Conservation (phyloP, 495 filamentous ascomycete species). For the Neurospora tetraspora region DNA sequence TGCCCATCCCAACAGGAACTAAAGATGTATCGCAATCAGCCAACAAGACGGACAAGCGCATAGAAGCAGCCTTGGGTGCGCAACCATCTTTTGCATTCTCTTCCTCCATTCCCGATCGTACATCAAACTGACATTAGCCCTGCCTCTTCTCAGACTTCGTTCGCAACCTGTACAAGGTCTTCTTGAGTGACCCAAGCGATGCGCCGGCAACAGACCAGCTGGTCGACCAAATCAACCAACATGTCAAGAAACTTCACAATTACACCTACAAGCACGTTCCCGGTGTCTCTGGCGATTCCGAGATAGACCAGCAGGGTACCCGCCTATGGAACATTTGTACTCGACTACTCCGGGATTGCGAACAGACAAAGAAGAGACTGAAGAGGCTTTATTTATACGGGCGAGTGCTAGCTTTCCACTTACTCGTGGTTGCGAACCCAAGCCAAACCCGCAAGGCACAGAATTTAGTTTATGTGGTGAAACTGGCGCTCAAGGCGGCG, state of each 20-base stretch:
- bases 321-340: slow-evolving; percentile 62
- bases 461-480: slow-evolving; percentile 48
- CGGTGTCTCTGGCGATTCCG: slow-evolving; percentile 14
- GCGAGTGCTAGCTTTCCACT: slow-evolving; percentile 57
- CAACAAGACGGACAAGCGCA: slow-evolving; percentile 5
- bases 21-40: background rate
- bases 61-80: slow-evolving; percentile 12
- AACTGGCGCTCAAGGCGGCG: slow-evolving; percentile 55
- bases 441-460: slow-evolving; percentile 14
- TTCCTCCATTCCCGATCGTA: background rate
- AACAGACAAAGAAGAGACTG: slow-evolving; percentile 1
- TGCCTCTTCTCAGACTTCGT: slow-evolving; percentile 9
- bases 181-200: slow-evolving; percentile 13
- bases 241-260: slow-evolving; percentile 20
- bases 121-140: background rate
- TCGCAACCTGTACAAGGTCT: slow-evolving; percentile 7
- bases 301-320: slow-evolving; percentile 45
- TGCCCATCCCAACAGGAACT: background rate
- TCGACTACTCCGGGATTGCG: slow-evolving; percentile 30
- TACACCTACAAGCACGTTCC: slow-evolving; percentile 6
- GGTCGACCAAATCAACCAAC: slow-evolving; percentile 28
- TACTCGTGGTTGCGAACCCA: slow-evolving; percentile 50
- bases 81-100: background rate
- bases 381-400: slow-evolving; percentile 28
- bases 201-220: slow-evolving; percentile 13